A percentile compares a stretch with the other conserved stretches of the same genome.
These are phyloP conservation scores for Trichocladium uniseriatum DNA, from an alignment of 495 filamentous ascomycete species.

Conservation along the genomic window DNA sequence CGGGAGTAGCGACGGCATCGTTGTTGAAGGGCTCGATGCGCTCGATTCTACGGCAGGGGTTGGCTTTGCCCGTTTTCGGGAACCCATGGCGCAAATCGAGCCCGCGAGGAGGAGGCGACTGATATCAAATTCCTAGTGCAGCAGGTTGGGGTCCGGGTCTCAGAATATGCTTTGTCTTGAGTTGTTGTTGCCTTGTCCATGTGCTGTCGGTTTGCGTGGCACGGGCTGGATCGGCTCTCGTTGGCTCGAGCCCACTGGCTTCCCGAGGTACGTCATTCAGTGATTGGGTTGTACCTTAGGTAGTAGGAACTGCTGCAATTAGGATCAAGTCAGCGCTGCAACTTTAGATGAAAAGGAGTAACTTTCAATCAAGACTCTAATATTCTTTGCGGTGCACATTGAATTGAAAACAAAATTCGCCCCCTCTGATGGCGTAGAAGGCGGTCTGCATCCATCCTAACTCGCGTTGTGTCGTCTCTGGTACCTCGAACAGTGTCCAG, in stretches of 20 bases:
- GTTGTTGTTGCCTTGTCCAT: conserved; percentile 5
- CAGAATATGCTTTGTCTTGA: not conserved
- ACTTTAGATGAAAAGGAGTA: too few relatives aligned
- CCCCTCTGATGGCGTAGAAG: too few relatives aligned
- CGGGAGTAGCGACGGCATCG: conserved; percentile 11
- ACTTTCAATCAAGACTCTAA: too few relatives aligned
- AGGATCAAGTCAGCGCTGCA: not conserved
- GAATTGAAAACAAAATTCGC: too few relatives aligned
- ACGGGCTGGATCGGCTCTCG: not conserved
- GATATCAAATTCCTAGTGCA: not conserved
- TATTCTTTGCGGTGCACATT: too few relatives aligned
- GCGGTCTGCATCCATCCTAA: too few relatives aligned
- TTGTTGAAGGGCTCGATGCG: conserved; percentile 1
- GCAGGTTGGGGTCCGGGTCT: not conserved
- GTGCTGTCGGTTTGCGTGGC: conserved; percentile 6
- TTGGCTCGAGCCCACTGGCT: conserved; percentile 1
- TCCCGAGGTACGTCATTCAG: conserved; percentile 11
- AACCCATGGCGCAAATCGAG: conserved; percentile 36
- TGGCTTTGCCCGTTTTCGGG: conserved; percentile 56
- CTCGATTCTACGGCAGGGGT: conserved; percentile 34
- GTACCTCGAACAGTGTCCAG: too few relatives aligned
- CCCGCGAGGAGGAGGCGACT: not conserved
- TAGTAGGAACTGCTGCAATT: not conserved
- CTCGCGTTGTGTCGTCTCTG: too few relatives aligned
- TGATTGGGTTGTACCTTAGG: conserved; percentile 4